Base-by-base conservation (phyloP, 257 asterid species). In the Solanum virginianum region DNA sequence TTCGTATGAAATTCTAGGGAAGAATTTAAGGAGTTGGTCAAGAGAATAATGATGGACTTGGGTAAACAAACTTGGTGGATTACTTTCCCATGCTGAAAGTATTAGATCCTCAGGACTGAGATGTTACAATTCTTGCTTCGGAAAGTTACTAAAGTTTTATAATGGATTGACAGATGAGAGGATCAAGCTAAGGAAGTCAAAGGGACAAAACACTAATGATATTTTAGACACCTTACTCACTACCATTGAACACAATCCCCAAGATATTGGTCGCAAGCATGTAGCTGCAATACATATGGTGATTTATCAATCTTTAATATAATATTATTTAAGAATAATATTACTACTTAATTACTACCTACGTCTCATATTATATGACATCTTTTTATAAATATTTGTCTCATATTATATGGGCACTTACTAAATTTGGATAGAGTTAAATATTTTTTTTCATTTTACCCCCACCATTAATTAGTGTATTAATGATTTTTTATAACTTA, bases 61-160 rank as follows among this genome's bases (percentile, higher is more conserved):
- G 93, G 90, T 11, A 75, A 49, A 43, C 90, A 0, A 92, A 91
- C 53, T 13, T 92, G 47, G 91, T 87, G 0, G 95, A 92, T 74
- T 92, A 65, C 83, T 92, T 92, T 45, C 94, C 94, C 5, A 14
- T 88, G 22, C 82, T 93, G 9, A 85, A 85, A 77, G 39, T 47
- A 3, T 20, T 74, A 11, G 95, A 92, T 84, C 92, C 91, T 1
- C 92, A 88, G 81, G 95, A 7, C 29, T 70, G 20, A 70, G 54
- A 8, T 54, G 3, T 20, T 41, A 43, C 20, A 41, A 20, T 71
- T 71, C 80, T 71, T 6, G 17, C 43, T 41, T 43, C 17, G 32
- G 32, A 8, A 71, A 71, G 26, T 18, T 43, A 43, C 56, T 71
- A 43, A 71, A 43, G 17, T 2, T 71, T 18, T 43, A 43, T 71